Evolutionary conservation across 1,139 yeast species (phyloP), one percentile per base, ranked within the genome.

Genomic region (Suhomyces terraborum): DNA sequence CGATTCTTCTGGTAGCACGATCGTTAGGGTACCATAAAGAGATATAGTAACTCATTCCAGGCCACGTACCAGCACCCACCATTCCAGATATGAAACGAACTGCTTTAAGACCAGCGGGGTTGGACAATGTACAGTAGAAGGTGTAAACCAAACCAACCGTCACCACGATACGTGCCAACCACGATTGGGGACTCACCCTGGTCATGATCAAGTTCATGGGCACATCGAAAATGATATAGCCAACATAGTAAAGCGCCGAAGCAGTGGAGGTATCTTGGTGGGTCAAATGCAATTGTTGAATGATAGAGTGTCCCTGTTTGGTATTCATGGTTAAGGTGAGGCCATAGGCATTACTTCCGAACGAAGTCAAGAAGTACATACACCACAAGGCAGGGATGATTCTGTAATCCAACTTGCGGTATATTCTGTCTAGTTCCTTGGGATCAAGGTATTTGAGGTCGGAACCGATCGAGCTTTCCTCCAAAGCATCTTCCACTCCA

Each of bases 1-100:
- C 96, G 48, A 88, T 85, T 55, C 96, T 71, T 50, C 80, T 75
- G 3, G 95, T 86, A 50, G 82, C 78, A 44, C 94, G 72, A 37
- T 85, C 83, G 40, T 83, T 78, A 1, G 96, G 96, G 55, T 88
- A 88, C 94, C 95, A 88, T 52, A 87, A 69, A 1, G 91, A 79
- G 32, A 88, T 73, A 55, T 87, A 88, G 63, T 87, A 88, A 18
- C 91, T 82, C 82, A 88, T 72, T 8, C 96, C 96, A 1, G 96
- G 96, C 96, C 96, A 88, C 3, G 89, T 82, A 27, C 96, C 96
- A 8, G 96, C 95, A 37, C 89, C 89, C 45, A 84, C 86, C 45
- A 84, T 55, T 35, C 96, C 96, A 18, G 87, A 77, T 45, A 88
- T 73, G 43, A 88, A 80, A 48, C 95, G 74, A 32, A 81, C 64